A percentile compares a stretch with the other conserved stretches of the same genome.
Evolutionary conservation across 108 stramenopile species (phyloP).

Genomic region (Stephanodiscus triporus): DNA sequence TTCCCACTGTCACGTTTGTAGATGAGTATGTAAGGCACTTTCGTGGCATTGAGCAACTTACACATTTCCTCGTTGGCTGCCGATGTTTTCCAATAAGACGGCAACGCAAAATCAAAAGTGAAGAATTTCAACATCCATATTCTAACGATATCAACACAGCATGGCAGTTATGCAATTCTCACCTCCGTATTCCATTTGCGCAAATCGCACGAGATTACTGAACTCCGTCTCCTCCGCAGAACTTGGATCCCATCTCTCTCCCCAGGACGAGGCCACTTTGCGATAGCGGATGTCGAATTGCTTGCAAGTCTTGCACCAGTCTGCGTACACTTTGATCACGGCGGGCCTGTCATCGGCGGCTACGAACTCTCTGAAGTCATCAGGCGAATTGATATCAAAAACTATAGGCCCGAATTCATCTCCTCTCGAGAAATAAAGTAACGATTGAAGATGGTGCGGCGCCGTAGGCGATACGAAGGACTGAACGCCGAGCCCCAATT

Average conservation of each 20-base stretch:
- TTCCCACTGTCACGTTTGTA: constrained; percentile 2
- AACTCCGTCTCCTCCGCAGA: not conserved
- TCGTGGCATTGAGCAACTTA: constrained; percentile 15
- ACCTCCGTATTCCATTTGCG: constrained; percentile 19
- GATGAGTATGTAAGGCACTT: constrained; percentile 21
- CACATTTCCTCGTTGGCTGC: constrained; percentile 24
- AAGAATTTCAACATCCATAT: constrained; percentile 4
- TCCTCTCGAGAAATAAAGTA: no score
- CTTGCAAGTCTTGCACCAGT: constrained; percentile 29
- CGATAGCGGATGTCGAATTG: constrained; percentile 13
- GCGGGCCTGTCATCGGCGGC: not conserved
- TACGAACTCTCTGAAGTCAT: constrained; percentile 9
- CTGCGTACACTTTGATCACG: not conserved
- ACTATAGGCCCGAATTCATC: not conserved
- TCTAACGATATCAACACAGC: not conserved
- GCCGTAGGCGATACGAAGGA: no score
- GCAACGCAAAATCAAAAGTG: not conserved
- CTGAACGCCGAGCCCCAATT: no score
- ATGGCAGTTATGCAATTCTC: not conserved
- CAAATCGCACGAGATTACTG: constrained; percentile 14
- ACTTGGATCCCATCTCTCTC: constrained; percentile 1
- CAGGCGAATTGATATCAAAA: not conserved
- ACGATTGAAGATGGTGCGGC: no score
- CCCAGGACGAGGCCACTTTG: constrained; percentile 16
- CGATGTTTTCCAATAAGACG: not conserved